Conservation (phyloP, 2,329 filamentous ascomycete genomes). For the Dothistroma septosporum region DNA sequence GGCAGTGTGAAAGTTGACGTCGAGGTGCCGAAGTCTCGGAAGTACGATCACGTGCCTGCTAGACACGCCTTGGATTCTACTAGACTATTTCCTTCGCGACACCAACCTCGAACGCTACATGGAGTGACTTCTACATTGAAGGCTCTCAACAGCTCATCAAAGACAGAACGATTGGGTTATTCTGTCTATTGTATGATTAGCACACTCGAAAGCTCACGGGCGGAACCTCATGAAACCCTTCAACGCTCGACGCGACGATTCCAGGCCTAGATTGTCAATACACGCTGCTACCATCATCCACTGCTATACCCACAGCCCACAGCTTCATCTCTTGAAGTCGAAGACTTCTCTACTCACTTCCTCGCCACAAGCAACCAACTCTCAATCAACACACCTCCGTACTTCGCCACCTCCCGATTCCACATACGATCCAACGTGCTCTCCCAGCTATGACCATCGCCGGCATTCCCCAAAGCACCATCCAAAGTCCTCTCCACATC, state of each 20-base stretch:
- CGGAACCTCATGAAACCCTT: too few relatives aligned
- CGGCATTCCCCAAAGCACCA: neutral
- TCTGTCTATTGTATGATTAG: too few relatives aligned
- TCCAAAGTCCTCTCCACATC: neutral
- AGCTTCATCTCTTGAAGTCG: too few relatives aligned
- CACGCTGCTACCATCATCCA: too few relatives aligned
- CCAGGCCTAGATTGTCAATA: too few relatives aligned
- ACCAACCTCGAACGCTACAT: neutral
- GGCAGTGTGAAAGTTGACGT: neutral
- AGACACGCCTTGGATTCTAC: neutral
- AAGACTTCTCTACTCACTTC: neutral
- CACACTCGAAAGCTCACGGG: too few relatives aligned
- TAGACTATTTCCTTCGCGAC: neutral
- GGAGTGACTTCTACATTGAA: too few relatives aligned
- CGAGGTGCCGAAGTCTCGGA: neutral
- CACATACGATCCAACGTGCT: neutral
- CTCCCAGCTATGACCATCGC: slow-evolving; percentile 1
- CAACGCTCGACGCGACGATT: too few relatives aligned
- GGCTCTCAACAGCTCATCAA: too few relatives aligned
- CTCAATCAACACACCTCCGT: slow-evolving; percentile 1
- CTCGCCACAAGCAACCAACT: slow-evolving; percentile 1
- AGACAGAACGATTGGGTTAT: too few relatives aligned
- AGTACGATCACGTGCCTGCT: neutral
- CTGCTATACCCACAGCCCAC: neutral
- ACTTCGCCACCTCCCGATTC: neutral